Evolutionary conservation across 2,329 filamentous ascomycete species (phyloP), one percentile per base, ranked within the genome.

Genomic region (Venturia oleaginea): DNA sequence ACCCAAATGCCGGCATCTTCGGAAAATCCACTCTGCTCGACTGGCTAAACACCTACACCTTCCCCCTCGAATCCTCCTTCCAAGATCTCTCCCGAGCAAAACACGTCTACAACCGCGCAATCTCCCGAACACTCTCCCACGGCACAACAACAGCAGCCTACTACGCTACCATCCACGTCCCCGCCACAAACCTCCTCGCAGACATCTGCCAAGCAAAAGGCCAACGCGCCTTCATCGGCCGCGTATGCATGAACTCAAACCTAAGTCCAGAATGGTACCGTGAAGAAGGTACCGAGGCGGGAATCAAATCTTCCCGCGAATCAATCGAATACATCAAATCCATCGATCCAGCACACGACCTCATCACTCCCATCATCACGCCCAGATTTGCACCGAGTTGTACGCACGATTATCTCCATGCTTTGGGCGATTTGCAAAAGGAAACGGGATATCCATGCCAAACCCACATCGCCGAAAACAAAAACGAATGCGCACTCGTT

Each of bases 111-210:
- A 82, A 83, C 30, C 87, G 88, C 65, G 88, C 90, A 68, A 84
- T 99, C 67, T 81, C 85, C 37, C 86, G 90, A 59, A 96, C 92
- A 0, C 84, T 99, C 13, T 84, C 90, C 27, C 86, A 97, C 73
- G 94, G 94, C 67, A 99, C 94, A 11, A 99, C 94, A 0, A 94
- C 90, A 13, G 92, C 92, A 6, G 85, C 91, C n/a, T 97, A 97
- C 81, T 97, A 90, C 75, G 93, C 93, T 65, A 97, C 94, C 32
- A 86, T 91, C 67, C 87, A 96, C 73, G 89, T 96, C 1, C 81
- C 84, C 0, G 86, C 92, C 1, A 99, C 94, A n/a, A 97, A 96
- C 73, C 83, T 96, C 8, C 86, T 99, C 6, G 90, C 92, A 0
- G 86, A 91, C 68, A 84, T 97, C 22, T 97, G 93, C 71, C 81